A percentile compares a stretch with the other conserved stretches of the same genome.
Evolutionary conservation across 768 basidiomycete species (phyloP).

Genomic region (Lepiota subincarnata): DNA sequence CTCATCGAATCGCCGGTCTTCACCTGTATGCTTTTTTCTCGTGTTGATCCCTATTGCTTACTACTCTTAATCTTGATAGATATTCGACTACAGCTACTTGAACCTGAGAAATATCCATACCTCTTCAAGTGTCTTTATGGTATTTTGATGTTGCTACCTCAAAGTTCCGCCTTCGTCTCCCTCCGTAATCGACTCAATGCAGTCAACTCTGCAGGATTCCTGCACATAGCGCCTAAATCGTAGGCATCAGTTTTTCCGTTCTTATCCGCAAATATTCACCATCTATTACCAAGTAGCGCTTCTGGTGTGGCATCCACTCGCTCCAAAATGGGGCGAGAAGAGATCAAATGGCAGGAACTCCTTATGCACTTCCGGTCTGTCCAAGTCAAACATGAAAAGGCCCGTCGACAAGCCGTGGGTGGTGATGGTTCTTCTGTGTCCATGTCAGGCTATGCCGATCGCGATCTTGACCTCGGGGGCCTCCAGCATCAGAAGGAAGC

Average conservation of each 20-base stretch:
- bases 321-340: slow-evolving; percentile 77
- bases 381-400: slow-evolving; percentile 89
- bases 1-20: slow-evolving; percentile 98
- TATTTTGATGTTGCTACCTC: slow-evolving; percentile 92
- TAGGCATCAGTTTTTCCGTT: slow-evolving; percentile 27
- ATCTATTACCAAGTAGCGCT: slow-evolving; percentile 17
- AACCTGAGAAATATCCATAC: slow-evolving; percentile 94
- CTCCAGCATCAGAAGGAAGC: slow-evolving; percentile 28
- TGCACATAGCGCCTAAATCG: slow-evolving; percentile 88
- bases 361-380: slow-evolving; percentile 87
- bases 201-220: slow-evolving; percentile 91
- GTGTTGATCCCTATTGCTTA: neutral
- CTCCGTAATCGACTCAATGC: slow-evolving; percentile 91
- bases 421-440: slow-evolving; percentile 53
- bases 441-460: slow-evolving; percentile 44
- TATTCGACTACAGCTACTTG: slow-evolving; percentile 87
- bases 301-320: slow-evolving; percentile 46
- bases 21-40: slow-evolving; percentile 61
- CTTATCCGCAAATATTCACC: neutral
- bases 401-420: slow-evolving; percentile 75
- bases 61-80: slow-evolving; percentile 36
- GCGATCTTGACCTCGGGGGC: slow-evolving; percentile 24
- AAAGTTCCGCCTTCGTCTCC: slow-evolving; percentile 94
- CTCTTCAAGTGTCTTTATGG: slow-evolving; percentile 98
- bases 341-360: slow-evolving; percentile 97